Base-by-base conservation (phyloP, 2,329 filamentous ascomycete genomes). In the Thielaviopsis musarum region DNA sequence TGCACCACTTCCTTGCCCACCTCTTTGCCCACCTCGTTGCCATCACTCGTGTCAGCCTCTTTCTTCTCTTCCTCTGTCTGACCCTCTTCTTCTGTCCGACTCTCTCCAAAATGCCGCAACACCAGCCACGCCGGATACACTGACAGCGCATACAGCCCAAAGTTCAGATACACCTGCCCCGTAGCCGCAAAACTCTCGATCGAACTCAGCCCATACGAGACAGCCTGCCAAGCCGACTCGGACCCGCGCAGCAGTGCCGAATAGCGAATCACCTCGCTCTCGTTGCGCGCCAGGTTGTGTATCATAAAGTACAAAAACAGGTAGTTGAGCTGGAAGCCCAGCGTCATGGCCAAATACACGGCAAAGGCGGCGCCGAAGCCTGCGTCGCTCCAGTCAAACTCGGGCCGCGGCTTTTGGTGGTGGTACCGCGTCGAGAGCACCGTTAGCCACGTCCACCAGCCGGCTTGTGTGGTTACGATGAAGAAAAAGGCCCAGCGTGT, bases 291-390 rank as follows among this genome's bases (percentile, higher is more conserved):
- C 2, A 89, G 67, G 64, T 87, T 83, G 3, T 80, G 77, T 10
- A 88, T 78, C 61, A 88, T 73, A 65, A 88, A 88, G 70, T 88
- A 87, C 74, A 88, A 69, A 67, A 82, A 88, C 63, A 88, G 74
- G 66, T 89, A 89, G 67, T 88, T 88, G 7, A 87, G 64, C 69
- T 88, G 85, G 65, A 88, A 88, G 0, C 82, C 80, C 12, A 80
- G 70, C 0, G 82, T 81, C 64, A 86, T 75, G 64, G 89, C 79
- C 5, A 89, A 66, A 67, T 85, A 88, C 19, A 87, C 73, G 0
- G 76, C 79, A 64, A 88, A 89, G 0, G 76, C 82, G 48, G 75
- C 74, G 0, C 84, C 84, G 59, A 89, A 89, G 0, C 82, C 83
- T 0, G 71, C 63, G 62, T 77, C 76, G 0, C 67, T 65, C 86